phyloP scores from a whole-genome alignment of 1,284 basidiomycete genomes.

The Ceratobasidium sp. region DNA sequence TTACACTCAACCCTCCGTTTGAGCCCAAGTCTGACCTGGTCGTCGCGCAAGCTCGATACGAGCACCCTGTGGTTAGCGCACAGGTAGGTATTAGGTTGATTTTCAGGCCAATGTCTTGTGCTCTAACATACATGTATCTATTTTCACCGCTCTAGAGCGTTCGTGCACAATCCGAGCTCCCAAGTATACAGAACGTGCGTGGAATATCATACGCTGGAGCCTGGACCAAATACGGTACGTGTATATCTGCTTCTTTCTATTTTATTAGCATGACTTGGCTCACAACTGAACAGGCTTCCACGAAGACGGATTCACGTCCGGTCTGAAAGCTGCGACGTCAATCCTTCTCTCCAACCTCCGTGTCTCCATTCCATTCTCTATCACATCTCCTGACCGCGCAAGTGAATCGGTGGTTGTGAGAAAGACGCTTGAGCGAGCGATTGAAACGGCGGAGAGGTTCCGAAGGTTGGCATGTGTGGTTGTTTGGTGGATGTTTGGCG shows the following conservation, averaged over 20 bases:
- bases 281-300: slow-evolving; percentile 69
- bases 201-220: slow-evolving; percentile 83
- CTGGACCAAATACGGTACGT: slow-evolving; percentile 75
- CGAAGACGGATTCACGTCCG: slow-evolving; percentile 82
- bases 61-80: slow-evolving; percentile 75
- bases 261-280: not conserved
- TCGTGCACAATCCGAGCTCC: slow-evolving; percentile 69
- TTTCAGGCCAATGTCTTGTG: not conserved
- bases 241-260: slow-evolving; percentile 41
- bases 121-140: not conserved
- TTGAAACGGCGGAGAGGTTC: not conserved
- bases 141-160: slow-evolving; percentile 56
- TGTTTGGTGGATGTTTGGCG: slow-evolving; percentile 27
- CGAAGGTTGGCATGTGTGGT: not conserved
- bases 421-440: not conserved
- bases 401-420: slow-evolving; percentile 12
- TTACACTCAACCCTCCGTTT: slow-evolving; percentile 82
- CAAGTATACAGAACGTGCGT: slow-evolving; percentile 73
- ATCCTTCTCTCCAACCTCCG: slow-evolving; percentile 12
- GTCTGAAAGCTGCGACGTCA: slow-evolving; percentile 55
- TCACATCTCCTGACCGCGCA: slow-evolving; percentile 25
- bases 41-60: slow-evolving; percentile 72
- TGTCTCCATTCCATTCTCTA: slow-evolving; percentile 24
- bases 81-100: slow-evolving; percentile 57
- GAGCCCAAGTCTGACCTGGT: slow-evolving; percentile 68